phyloP scores from a whole-genome alignment of 1,139 yeast genomes.

The Yamadazyma triangularis region DNA sequence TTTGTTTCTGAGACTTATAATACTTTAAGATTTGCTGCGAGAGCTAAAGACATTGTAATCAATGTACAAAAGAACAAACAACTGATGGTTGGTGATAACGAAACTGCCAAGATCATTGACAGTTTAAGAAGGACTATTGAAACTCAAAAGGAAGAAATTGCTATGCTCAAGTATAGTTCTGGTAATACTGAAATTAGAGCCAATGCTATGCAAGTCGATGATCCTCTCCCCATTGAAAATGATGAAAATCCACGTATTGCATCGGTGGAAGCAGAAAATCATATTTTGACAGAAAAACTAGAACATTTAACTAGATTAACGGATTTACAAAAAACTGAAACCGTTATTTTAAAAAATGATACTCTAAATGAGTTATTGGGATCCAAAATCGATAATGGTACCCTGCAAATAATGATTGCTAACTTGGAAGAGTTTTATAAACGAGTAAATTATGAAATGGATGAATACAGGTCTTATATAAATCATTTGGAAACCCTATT shows the following conservation, averaged over 20 bases:
- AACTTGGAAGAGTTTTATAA: conserved; percentile 46
- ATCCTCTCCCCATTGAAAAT: background rate
- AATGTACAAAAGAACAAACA: conserved; percentile 56
- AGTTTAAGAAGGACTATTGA: conserved; percentile 45
- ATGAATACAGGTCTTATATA: conserved; percentile 62
- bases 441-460: conserved; percentile 45
- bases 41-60: conserved; percentile 82
- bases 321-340: conserved; percentile 55
- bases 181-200: background rate
- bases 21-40: conserved; percentile 85
- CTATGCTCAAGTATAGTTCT: conserved; percentile 17
- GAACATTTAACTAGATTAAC: conserved; percentile 64
- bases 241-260: conserved; percentile 17
- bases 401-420: conserved; percentile 36
- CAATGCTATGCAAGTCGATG: conserved; percentile 10
- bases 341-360: conserved; percentile 51
- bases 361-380: conserved; percentile 48
- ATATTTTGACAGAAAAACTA: conserved; percentile 57
- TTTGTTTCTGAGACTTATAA: conserved; percentile 76
- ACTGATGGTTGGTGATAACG: conserved; percentile 26
- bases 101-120: conserved; percentile 42
- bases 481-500: conserved; percentile 58
- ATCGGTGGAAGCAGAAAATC: conserved; percentile 58
- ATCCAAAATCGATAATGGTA: conserved; percentile 23
- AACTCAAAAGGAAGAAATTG: conserved; percentile 38